A percentile compares a stretch with the other conserved stretches of the same genome.
Evolutionary conservation across 768 basidiomycete genomes (phyloP).

Genomic region (Arthromyces matolae): DNA sequence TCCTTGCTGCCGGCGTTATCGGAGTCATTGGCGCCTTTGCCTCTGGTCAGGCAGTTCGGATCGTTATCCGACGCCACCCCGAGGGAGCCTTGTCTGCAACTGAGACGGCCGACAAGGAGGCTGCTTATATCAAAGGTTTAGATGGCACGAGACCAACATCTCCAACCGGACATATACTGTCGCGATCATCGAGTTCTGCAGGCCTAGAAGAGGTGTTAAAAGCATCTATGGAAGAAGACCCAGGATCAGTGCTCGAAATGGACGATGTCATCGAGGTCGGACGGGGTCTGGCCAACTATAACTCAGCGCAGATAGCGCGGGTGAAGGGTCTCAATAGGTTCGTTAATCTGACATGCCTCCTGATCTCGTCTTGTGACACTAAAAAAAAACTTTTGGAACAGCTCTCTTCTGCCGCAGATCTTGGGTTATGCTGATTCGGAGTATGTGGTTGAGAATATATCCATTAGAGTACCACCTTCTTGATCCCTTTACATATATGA

Average conservation of each 20-base stretch:
- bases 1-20: slow-evolving; percentile 90
- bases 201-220: slow-evolving; percentile 27
- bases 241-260: slow-evolving; percentile 25
- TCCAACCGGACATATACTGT: slow-evolving; percentile 41
- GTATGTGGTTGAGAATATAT: slow-evolving; percentile 95
- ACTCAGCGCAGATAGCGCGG: slow-evolving; percentile 83
- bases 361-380: slow-evolving; percentile 12
- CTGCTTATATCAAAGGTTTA: slow-evolving; percentile 34
- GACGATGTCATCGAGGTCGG: slow-evolving; percentile 85
- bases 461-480: slow-evolving; percentile 60
- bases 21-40: slow-evolving; percentile 88
- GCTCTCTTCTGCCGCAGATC: slow-evolving; percentile 73
- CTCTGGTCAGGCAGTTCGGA: slow-evolving; percentile 88
- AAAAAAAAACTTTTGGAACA: slow-evolving; percentile 31
- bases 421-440: slow-evolving; percentile 96
- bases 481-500: slow-evolving; percentile 8
- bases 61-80: slow-evolving; percentile 51
- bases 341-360: not conserved
- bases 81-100: slow-evolving; percentile 23
- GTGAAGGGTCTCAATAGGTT: slow-evolving; percentile 93
- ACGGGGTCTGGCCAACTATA: slow-evolving; percentile 92
- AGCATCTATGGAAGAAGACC: slow-evolving; percentile 23
- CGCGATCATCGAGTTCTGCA: slow-evolving; percentile 31
- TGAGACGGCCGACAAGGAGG: slow-evolving; percentile 24
- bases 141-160: slow-evolving; percentile 54